Base-by-base conservation (phyloP, 1,284 basidiomycete species). In the Ceratobasidium sp. region DNA sequence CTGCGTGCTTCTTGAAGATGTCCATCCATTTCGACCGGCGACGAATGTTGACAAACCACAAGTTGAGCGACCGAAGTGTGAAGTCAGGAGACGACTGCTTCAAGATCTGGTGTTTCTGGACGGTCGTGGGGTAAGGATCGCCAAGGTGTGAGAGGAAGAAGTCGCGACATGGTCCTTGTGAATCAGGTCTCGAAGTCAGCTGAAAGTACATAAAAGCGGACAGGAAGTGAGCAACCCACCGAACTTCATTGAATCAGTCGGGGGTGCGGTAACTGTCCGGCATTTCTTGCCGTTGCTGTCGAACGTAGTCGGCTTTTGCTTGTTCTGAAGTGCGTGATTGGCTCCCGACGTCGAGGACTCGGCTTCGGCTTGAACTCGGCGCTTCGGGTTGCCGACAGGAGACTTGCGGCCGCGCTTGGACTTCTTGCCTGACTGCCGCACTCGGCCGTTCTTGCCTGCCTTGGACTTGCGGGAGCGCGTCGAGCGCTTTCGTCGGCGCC, bases 11-110 rank as follows among this genome's bases (percentile, higher is more conserved):
- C 62, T 78, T 78, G 74, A 75, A 73, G 47, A 78, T 76, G 54
- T 69, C 63, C 69, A 75, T 76, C 77, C 77, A 78, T 57, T 65
- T 64, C n/a, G 76, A 76, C 15, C 77, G 77, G n/a, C 77, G 77
- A 14, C 77, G 75, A 47, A 73, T 75, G 60, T 78, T 78, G 56
- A 76, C 77, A 69, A 78, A 76, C 77, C 77, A 78, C 22, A 69
- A 76, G 57, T 75, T 76, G 22, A 78, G 59, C 44, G 77, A 78
- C 14, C 51, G 72, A 53, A 63, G 65, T 22, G 66, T 51, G 50
- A 76, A 72, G 50, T 73, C 74, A 31, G 73, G 27, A 1, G 67
- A 72, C 19, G 67, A 72, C 33, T 72, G 64, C 19, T 64, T 51
- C 11, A 75, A 44, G 41, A 77, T 54, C 62, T 75, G 74, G 48